phyloP scores from a whole-genome alignment of 177 flowering plant genomes.

The Vitis hybrid region DNA sequence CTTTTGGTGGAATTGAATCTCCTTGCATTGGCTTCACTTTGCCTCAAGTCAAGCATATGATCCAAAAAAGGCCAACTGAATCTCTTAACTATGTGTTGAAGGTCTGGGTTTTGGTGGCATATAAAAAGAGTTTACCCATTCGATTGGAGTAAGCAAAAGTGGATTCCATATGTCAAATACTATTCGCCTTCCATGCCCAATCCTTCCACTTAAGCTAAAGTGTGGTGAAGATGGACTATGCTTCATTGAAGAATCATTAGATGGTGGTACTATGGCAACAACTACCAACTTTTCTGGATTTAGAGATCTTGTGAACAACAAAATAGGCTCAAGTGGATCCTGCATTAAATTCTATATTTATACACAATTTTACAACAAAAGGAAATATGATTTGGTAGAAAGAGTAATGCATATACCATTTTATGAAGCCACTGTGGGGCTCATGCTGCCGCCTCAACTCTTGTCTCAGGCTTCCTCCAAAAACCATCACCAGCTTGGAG shows the following conservation, averaged over 20 bases:
- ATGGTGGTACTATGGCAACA: conserved; percentile 71
- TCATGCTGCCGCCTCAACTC: conserved; percentile 57
- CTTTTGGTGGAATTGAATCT: no score
- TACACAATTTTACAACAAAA: background rate
- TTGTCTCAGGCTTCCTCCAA: conserved; percentile 50
- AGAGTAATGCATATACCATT: conserved; percentile 43
- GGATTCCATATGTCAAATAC: conserved; percentile 94
- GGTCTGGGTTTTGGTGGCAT: conserved; percentile 48
- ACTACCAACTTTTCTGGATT: conserved; percentile 76
- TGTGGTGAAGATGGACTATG: no score
- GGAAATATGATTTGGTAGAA: background rate
- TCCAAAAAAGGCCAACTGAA: no score
- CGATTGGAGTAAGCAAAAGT: conserved; percentile 47
- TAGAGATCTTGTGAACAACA: conserved; percentile 81
- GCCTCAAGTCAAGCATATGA: no score
- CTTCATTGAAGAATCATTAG: no score
- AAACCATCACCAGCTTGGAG: conserved; percentile 43
- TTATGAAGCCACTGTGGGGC: conserved; percentile 71
- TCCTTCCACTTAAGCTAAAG: conserved; percentile 64
- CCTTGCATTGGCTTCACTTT: no score
- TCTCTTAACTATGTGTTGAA: conserved; percentile 31
- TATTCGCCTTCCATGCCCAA: conserved; percentile 90
- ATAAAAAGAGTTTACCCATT: conserved; percentile 48
- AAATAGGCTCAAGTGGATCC: conserved; percentile 88
- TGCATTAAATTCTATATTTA: conserved; percentile 28